Evolutionary conservation across 441 rosid species (phyloP), one percentile per base, ranked within the genome.

Genomic region (Viola pubescens): DNA sequence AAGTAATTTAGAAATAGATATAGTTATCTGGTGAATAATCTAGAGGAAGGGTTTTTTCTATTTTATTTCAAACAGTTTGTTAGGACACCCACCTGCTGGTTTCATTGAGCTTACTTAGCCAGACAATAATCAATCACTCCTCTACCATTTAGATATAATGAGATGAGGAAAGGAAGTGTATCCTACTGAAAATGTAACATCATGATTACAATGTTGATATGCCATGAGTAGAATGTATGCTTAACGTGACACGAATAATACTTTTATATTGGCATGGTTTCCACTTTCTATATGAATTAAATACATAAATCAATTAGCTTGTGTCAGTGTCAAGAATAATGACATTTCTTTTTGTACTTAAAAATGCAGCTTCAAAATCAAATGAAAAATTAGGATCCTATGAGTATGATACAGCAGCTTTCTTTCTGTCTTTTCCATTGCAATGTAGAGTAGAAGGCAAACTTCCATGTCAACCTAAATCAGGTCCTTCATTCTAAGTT

Each of bases 221-320:
- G 76, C 49, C 50, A 74, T 74, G 78, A 77, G 81, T 77, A 65
- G 78, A 63, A 60, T 74, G 68, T 56, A 68, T 80, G 74, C 65
- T 43, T 74, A 79, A 74, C 70, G 77, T 77, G 79, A 63, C 74
- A 56, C 62, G 53, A 52, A 64, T 69, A 47, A 66, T 74, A 55
- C 59, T 64, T 57, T 6, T 60, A 14, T 42, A 34, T 43, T 10
- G 12, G 5, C 9, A 7, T 38, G 6, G 9, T 9, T 10, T 37
- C 3, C 0, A 37, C 38, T 37, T 42, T 48, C 26, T 19, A 19
- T 19, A 41, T 19, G 4, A 39, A 37, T 5, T 45, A 1, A 48
- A 56, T 11, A 46, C 49, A 42, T 50, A 47, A 40, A n/a, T 68
- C 43, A 52, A 58, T 65, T 62, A 47, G 41, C 4, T 11, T 37